A percentile compares a stretch with the other conserved stretches of the same genome.
Evolutionary conservation across 1,139 yeast genomes (phyloP).

Genomic region (Groenewaldozyma auringiensis): DNA sequence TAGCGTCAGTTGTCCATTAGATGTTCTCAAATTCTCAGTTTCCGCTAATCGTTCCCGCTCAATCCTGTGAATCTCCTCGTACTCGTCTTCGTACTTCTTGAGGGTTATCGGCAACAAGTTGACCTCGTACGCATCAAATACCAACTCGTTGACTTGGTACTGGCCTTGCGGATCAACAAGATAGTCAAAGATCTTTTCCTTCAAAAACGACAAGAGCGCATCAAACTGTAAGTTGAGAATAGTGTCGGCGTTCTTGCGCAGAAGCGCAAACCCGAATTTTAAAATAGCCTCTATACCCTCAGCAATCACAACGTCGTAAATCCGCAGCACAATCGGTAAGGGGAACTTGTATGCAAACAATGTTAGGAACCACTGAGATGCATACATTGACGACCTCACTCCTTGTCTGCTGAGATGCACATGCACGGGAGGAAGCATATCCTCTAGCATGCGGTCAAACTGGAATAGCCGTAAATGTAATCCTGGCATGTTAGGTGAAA

Average conservation of each 20-base stretch:
- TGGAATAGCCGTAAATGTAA: slow-evolving; percentile 77
- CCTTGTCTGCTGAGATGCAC: slow-evolving; percentile 79
- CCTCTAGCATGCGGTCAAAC: slow-evolving; percentile 77
- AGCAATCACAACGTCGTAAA: slow-evolving; percentile 76
- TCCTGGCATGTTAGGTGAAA: slow-evolving; percentile 89
- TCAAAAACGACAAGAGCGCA: slow-evolving; percentile 62
- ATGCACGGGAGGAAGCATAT: slow-evolving; percentile 56
- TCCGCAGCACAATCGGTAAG: slow-evolving; percentile 67
- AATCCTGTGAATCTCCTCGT: slow-evolving; percentile 57
- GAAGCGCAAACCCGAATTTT: slow-evolving; percentile 70
- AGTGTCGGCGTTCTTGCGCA: slow-evolving; percentile 55
- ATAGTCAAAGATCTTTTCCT: slow-evolving; percentile 66
- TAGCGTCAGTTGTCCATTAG: slow-evolving; percentile 66
- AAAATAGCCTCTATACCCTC: slow-evolving; percentile 83
- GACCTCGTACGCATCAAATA: slow-evolving; percentile 69
- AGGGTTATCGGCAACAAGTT: slow-evolving; percentile 66
- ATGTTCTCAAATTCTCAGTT: slow-evolving; percentile 52
- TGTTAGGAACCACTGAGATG: slow-evolving; percentile 93
- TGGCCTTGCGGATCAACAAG: slow-evolving; percentile 40
- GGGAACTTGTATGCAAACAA: slow-evolving; percentile 93
- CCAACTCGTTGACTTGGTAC: slow-evolving; percentile 65
- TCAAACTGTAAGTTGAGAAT: slow-evolving; percentile 65
- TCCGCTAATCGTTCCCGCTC: slow-evolving; percentile 67
- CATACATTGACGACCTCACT: slow-evolving; percentile 85
- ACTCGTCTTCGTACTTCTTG: slow-evolving; percentile 63